Percentiles rank a stretch among this genome's conserved stretches.
phyloP scores from a whole-genome alignment of 2,329 filamentous ascomycete species.

The Lachnellula occidentalis region DNA sequence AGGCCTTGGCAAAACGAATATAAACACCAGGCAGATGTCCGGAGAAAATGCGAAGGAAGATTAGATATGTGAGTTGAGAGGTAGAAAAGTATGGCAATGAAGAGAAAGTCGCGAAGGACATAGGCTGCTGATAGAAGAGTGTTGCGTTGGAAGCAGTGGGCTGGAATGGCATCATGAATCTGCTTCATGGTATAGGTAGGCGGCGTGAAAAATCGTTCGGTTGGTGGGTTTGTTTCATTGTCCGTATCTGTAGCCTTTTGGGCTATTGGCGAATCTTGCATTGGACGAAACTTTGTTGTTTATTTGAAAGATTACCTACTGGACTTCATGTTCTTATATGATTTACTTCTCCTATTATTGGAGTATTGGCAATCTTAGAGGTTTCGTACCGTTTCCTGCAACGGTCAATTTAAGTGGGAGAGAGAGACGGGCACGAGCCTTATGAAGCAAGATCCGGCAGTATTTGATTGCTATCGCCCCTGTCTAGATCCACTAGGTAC shows the following conservation, averaged over 20 bases:
- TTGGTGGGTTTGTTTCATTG: neutral
- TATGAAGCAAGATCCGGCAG: neutral
- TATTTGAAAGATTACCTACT: neutral
- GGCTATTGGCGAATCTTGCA: neutral
- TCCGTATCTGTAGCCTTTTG: neutral
- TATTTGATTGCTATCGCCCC: neutral
- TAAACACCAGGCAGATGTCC: constrained; percentile 45
- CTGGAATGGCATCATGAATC: constrained; percentile 45
- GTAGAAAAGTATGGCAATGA: constrained; percentile 44
- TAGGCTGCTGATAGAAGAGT: constrained; percentile 48
- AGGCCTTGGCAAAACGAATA: constrained; percentile 63
- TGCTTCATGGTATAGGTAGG: constrained; percentile 31
- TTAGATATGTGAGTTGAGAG: constrained; percentile 49
- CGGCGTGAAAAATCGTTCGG: constrained; percentile 16
- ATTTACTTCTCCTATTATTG: neutral
- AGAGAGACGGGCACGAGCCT: neutral
- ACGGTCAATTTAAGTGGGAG: neutral
- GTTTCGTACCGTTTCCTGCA: neutral
- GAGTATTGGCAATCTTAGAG: neutral
- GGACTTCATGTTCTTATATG: neutral
- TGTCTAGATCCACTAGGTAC: neutral
- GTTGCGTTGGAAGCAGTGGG: constrained; percentile 56
- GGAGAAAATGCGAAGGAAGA: constrained; percentile 40
- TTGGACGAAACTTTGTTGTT: neutral
- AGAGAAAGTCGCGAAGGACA: constrained; percentile 49